Base-by-base conservation (phyloP, 148 eudicot genomes). In the Oxyria digyna region DNA sequence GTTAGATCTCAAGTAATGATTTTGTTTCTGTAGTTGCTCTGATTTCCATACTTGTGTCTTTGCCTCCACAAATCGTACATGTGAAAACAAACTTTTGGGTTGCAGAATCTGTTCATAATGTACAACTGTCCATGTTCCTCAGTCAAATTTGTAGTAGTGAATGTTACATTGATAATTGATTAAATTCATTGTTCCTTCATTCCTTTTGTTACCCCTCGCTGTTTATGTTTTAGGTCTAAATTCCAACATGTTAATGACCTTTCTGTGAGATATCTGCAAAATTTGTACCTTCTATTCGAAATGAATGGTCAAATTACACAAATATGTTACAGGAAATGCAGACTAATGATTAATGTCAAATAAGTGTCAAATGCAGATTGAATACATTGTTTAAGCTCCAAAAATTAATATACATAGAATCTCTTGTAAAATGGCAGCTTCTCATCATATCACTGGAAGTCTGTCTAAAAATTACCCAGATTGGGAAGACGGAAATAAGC, bases 401-500 rank as follows among this genome's bases (percentile, higher is more conserved):
- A 41, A 65, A 40, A 67, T 20, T 11, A 67, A 67, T 67, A 67
- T 23, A 67, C n/a, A 43, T 21, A 49, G 68, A 65, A 69, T 67
- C 74, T 71, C 78, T 62, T 62, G 74, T 52, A 75, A 59, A 71
- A 79, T 68, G 54, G 57, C 74, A 76, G 80, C 87, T 85, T 78
- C 83, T 77, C 78, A 75, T 70, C 69, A 26, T n/a, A n/a, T 71
- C 57, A 68, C 43, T 76, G 81, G 84, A 77, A 78, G 80, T 84
- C 77, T 74, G 72, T 81, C 52, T 71, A 63, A 66, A 54, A 69
- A 49, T 67, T 59, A 71, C 62, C 59, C 57, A 42, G 64, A 65
- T 7, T 15, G 37, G 67, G 31, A 68, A 32, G 29, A 65, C 67
- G 59, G 50, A 73, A 71, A 67, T 59, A 27, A 31, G 37, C 12